Percentiles rank a stretch among this genome's conserved stretches.
Evolutionary conservation across 73 alveolate genomes (phyloP).

Genomic region (Blepharisma japonicum): DNA sequence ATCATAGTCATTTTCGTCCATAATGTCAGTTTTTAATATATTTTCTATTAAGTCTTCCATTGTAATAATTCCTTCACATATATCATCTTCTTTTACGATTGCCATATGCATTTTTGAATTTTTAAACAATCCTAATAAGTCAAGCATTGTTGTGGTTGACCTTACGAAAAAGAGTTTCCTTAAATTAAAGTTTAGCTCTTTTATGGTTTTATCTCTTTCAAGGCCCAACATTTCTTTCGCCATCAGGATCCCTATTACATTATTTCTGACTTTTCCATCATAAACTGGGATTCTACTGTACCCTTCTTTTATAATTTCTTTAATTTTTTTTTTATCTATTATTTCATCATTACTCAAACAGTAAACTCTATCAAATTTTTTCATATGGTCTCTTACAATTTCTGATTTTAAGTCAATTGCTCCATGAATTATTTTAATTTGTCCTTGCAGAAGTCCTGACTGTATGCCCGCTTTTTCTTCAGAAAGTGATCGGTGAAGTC

Average conservation of each 20-base stretch:
- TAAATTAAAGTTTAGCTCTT: slow-evolving; percentile 31
- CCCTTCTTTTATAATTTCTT: slow-evolving; percentile 40
- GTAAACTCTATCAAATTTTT: slow-evolving; percentile 49
- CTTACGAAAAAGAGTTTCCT: slow-evolving; percentile 46
- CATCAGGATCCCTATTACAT: slow-evolving; percentile 45
- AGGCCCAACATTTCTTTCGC: slow-evolving; percentile 48
- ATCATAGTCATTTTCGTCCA: slow-evolving; percentile 23
- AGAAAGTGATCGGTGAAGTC: background rate
- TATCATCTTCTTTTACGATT: slow-evolving; percentile 34
- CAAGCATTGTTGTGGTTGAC: slow-evolving; percentile 41
- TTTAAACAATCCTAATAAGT: slow-evolving; percentile 43
- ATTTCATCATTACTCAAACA: slow-evolving; percentile 36
- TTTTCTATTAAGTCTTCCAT: slow-evolving; percentile 27
- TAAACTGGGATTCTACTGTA: slow-evolving; percentile 65
- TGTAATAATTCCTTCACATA: slow-evolving; percentile 13
- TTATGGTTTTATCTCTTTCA: slow-evolving; percentile 23
- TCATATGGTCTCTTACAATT: slow-evolving; percentile 42
- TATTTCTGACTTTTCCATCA: slow-evolving; percentile 42
- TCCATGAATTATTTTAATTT: slow-evolving; percentile 45
- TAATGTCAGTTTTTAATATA: slow-evolving; percentile 4
- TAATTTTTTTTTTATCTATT: slow-evolving; percentile 33
- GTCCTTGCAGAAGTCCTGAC: slow-evolving; percentile 2
- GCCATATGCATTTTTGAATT: slow-evolving; percentile 64
- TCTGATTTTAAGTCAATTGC: slow-evolving; percentile 49
- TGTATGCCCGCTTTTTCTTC: background rate